Percentiles rank a stretch among this genome's conserved stretches.
These are phyloP conservation scores for Grosmannia penicillata DNA, from an alignment of 2,329 filamentous ascomycete species.

Conservation along the genomic window DNA sequence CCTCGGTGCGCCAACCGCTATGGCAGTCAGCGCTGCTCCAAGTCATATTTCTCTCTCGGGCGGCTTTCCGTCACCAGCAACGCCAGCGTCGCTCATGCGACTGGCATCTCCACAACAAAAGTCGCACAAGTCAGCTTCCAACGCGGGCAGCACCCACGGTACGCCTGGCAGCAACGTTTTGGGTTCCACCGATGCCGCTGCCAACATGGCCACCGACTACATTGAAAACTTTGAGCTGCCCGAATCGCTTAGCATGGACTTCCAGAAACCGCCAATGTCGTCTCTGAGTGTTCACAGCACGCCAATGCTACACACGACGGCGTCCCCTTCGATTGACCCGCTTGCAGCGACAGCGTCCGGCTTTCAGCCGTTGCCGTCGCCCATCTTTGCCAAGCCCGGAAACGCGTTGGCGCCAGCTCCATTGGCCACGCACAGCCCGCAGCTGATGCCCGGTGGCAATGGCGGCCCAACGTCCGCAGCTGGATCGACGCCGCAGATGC, in stretches of 20 bases:
- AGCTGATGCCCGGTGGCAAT: conserved; percentile 38
- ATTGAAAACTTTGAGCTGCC: conserved; percentile 53
- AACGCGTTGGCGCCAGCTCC: conserved; percentile 14
- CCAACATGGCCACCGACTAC: conserved; percentile 26
- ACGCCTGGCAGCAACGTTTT: conserved; percentile 13
- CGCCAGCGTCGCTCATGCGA: conserved; percentile 79
- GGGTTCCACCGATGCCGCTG: background rate
- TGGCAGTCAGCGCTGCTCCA: background rate
- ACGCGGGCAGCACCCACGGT: conserved; percentile 18
- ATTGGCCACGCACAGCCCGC: conserved; percentile 54
- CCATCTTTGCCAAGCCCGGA: conserved; percentile 22
- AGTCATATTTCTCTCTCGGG: conserved; percentile 9
- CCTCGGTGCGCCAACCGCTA: background rate
- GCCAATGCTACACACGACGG: background rate
- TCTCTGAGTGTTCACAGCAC: conserved; percentile 30
- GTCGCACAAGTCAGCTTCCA: conserved; percentile 7
- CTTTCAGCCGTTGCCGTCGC: conserved; percentile 34
- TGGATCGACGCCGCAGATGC: conserved; percentile 15
- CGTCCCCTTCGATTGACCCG: conserved; percentile 21
- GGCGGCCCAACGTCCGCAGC: background rate
- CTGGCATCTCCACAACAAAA: conserved; percentile 37
- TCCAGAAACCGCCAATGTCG: conserved; percentile 28
- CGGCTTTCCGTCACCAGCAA: conserved; percentile 50
- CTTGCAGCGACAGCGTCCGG: conserved; percentile 33
- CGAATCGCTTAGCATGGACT: conserved; percentile 46